These are phyloP conservation scores for Apiospora koreana DNA, from an alignment of 2,329 filamentous ascomycete species.

Conservation along the genomic window DNA sequence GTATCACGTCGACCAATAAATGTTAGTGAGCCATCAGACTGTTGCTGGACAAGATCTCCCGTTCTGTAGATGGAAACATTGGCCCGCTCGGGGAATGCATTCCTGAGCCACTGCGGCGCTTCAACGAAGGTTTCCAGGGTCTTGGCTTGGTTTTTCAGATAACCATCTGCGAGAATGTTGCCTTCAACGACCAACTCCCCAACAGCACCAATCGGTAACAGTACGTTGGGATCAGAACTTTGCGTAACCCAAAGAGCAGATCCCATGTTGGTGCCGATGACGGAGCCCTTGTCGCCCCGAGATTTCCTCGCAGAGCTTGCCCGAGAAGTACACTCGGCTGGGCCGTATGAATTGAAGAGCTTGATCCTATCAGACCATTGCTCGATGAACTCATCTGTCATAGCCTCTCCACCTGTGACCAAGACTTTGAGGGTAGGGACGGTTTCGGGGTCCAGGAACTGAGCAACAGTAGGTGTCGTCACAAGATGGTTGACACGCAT, in stretches of 20 bases:
- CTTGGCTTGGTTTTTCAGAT: conserved; percentile 28
- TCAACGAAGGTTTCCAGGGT: conserved; percentile 25
- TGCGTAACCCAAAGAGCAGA: conserved; percentile 15
- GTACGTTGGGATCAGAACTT: not conserved
- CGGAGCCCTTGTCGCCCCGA: not conserved
- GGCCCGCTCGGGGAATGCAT: conserved; percentile 16
- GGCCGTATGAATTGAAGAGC: not conserved
- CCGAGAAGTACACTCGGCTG: not conserved
- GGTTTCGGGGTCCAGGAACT: not conserved
- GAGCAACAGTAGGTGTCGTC: conserved; percentile 1
- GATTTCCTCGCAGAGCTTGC: not conserved
- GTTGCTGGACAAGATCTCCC: conserved; percentile 26
- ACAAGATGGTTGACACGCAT: not conserved
- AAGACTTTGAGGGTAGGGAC: not conserved
- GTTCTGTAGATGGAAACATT: conserved; percentile 14
- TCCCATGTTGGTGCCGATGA: conserved; percentile 2
- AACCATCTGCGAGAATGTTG: conserved; percentile 25
- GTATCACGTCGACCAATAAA: conserved; percentile 37
- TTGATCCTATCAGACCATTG: not conserved
- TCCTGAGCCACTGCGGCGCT: conserved; percentile 17
- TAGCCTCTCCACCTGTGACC: not conserved
- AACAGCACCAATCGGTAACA: conserved; percentile 12
- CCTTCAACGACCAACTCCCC: conserved; percentile 19
- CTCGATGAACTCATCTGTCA: not conserved
- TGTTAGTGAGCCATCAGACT: conserved; percentile 30